Percentiles rank a stretch among this genome's conserved stretches.
Evolutionary conservation across 1,284 basidiomycete genomes (phyloP).

Genomic region (Sporisorium scitamineum): DNA sequence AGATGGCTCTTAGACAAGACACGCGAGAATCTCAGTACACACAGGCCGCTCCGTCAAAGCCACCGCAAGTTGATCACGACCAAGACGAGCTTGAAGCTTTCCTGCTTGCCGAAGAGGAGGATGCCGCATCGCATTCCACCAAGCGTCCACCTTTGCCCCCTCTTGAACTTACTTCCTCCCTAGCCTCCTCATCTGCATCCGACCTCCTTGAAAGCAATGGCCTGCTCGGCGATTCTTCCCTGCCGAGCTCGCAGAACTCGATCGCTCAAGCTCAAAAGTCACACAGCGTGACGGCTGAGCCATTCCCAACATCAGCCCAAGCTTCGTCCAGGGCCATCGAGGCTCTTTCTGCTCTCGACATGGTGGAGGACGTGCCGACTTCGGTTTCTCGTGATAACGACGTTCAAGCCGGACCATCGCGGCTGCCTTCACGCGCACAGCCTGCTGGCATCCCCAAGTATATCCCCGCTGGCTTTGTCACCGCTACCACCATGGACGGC

Average conservation of each 20-base stretch:
- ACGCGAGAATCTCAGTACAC: not conserved
- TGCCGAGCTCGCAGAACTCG: slow-evolving; percentile 36
- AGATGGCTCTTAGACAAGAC: slow-evolving; percentile 14
- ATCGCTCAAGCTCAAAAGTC: slow-evolving; percentile 6
- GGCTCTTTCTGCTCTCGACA: slow-evolving; percentile 12
- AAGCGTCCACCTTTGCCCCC: slow-evolving; percentile 4
- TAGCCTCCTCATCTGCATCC: slow-evolving; percentile 20
- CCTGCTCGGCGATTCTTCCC: slow-evolving; percentile 31
- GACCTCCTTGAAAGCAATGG: slow-evolving; percentile 46
- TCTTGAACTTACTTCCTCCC: slow-evolving; percentile 3
- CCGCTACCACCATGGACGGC: slow-evolving; percentile 55
- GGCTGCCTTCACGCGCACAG: slow-evolving; percentile 10
- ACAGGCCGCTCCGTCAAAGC: not conserved
- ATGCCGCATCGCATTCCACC: not conserved
- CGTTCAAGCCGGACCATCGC: slow-evolving; percentile 21
- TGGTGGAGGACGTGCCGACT: not conserved
- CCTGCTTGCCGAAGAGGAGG: slow-evolving; percentile 29
- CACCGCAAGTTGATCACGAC: slow-evolving; percentile 4
- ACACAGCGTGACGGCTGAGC: not conserved
- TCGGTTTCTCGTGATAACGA: not conserved
- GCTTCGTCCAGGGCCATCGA: slow-evolving; percentile 33
- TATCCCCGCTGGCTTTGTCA: slow-evolving; percentile 59
- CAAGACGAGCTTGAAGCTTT: slow-evolving; percentile 46
- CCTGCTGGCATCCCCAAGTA: slow-evolving; percentile 54
- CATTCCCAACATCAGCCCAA: slow-evolving; percentile 16